Percentiles rank a stretch among this genome's conserved stretches.
phyloP scores from a whole-genome alignment of 257 asterid species.

The Solanum sparsipilum region DNA sequence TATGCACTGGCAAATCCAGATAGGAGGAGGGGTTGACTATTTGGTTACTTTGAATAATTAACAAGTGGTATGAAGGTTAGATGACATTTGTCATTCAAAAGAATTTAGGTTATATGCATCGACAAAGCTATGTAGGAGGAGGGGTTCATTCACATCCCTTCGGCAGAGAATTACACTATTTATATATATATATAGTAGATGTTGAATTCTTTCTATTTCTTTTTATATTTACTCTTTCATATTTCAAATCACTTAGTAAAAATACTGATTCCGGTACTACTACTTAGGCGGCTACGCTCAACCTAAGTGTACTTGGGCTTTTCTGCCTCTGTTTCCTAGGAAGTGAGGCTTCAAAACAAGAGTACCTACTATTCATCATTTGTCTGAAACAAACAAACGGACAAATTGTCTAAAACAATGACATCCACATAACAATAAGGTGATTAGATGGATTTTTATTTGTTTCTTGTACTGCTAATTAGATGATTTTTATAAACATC shows the following conservation, averaged over 20 bases:
- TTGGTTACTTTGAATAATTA: background rate
- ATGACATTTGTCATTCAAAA: background rate
- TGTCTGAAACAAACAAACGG: background rate
- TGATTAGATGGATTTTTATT: background rate
- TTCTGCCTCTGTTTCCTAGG: background rate
- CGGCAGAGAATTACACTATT: too few relatives aligned
- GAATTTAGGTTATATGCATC: too few relatives aligned
- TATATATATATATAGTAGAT: too few relatives aligned
- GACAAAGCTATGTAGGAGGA: background rate
- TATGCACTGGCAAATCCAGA: too few relatives aligned
- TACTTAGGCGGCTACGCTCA: background rate
- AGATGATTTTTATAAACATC: background rate
- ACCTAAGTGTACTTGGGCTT: background rate
- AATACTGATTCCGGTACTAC: background rate
- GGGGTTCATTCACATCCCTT: background rate
- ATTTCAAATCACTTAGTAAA: too few relatives aligned
- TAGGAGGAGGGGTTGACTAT: background rate
- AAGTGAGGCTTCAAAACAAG: background rate
- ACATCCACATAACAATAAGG: too few relatives aligned
- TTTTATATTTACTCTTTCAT: too few relatives aligned
- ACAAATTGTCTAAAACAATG: background rate
- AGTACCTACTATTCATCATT: background rate
- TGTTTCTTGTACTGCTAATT: background rate
- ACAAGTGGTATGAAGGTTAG: too few relatives aligned
- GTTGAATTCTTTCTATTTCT: too few relatives aligned